Conservation (phyloP, 1,139 yeast genomes). For the Suzukiozyma palmioleophila region DNA sequence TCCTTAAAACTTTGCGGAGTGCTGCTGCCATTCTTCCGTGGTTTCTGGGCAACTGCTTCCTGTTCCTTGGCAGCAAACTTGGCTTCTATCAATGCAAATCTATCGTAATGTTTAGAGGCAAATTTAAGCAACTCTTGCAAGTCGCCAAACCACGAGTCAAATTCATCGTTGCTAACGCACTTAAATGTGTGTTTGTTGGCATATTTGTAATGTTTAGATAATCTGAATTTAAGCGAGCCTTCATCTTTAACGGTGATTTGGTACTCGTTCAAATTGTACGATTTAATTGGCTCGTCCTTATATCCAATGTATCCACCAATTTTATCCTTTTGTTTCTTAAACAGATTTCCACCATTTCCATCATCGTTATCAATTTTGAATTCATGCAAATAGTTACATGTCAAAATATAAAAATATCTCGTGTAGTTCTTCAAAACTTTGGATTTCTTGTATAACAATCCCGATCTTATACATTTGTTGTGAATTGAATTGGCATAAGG, state of each 20-base stretch:
- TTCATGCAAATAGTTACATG: slow-evolving; percentile 45
- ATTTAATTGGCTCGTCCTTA: slow-evolving; percentile 38
- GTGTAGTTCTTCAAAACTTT: slow-evolving; percentile 40
- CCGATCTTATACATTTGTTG: slow-evolving; percentile 42
- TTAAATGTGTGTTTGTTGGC: slow-evolving; percentile 36
- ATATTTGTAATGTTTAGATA: slow-evolving; percentile 24
- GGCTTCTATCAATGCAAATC: slow-evolving; percentile 32
- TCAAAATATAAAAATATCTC: slow-evolving; percentile 35
- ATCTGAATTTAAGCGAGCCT: slow-evolving; percentile 30
- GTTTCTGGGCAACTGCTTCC: slow-evolving; percentile 3
- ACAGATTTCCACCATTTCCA: background rate
- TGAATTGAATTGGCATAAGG: slow-evolving; percentile 40
- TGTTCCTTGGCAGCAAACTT: slow-evolving; percentile 12
- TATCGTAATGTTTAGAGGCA: slow-evolving; percentile 28
- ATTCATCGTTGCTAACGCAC: slow-evolving; percentile 30
- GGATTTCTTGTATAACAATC: slow-evolving; percentile 39
- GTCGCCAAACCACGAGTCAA: slow-evolving; percentile 34
- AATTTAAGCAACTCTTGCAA: slow-evolving; percentile 36
- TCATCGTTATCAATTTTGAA: slow-evolving; percentile 31
- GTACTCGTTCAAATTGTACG: slow-evolving; percentile 42
- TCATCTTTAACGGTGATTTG: slow-evolving; percentile 31
- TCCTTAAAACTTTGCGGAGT: background rate
- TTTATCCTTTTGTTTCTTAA: slow-evolving; percentile 23
- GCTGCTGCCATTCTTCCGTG: background rate
- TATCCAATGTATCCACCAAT: slow-evolving; percentile 42